phyloP scores from a whole-genome alignment of 345 rosid genomes.

The Citrus unshiu region DNA sequence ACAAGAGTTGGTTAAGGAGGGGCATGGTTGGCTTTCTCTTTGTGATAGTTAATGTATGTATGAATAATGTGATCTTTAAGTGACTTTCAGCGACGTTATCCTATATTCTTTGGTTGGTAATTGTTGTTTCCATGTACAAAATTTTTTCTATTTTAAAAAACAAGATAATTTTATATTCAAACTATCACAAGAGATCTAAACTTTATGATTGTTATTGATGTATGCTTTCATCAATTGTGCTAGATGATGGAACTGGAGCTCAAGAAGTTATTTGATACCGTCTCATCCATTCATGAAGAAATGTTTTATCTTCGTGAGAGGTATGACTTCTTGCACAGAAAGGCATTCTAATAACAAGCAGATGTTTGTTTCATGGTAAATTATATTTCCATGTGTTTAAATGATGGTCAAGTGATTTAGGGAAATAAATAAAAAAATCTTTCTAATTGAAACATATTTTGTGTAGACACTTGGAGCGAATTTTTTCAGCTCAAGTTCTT shows the following conservation, averaged over 20 bases:
- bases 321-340: conserved; percentile 27
- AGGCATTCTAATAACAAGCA: neutral
- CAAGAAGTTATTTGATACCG: conserved; percentile 55
- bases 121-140: neutral
- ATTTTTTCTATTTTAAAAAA: neutral
- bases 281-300: conserved; percentile 68
- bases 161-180: neutral
- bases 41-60: neutral
- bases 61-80: neutral
- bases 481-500: neutral
- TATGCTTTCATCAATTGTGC: conserved; percentile 7
- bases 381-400: neutral
- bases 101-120: neutral
- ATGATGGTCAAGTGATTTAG: neutral
- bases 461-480: neutral
- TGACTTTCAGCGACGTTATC: neutral
- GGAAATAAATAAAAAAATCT: neutral
- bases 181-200: neutral
- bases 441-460: neutral
- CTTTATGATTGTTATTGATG: neutral
- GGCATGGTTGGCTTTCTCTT: neutral
- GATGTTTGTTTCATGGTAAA: neutral
- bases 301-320: conserved; percentile 81
- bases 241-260: conserved; percentile 71
- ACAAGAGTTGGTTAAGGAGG: too few species aligned